These are phyloP conservation scores for Skeletonema costatum DNA, from an alignment of 108 stramenopile species.

Conservation along the genomic window DNA sequence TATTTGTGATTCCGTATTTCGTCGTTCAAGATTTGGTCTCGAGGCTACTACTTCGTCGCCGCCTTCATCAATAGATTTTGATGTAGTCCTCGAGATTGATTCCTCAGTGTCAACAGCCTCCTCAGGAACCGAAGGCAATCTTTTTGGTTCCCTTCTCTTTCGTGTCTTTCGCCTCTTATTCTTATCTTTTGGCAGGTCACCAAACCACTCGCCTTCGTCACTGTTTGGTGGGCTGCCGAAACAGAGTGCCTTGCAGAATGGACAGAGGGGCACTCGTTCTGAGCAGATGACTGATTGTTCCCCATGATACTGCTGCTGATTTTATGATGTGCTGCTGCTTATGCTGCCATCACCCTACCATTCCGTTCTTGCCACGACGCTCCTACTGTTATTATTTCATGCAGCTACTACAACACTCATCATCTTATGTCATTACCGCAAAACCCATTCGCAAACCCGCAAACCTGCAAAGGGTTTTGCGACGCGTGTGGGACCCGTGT, in stretches of 20 bases:
- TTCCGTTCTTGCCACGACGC: too few species aligned
- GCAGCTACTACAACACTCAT: too few species aligned
- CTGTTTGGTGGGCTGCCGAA: background rate
- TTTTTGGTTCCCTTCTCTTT: background rate
- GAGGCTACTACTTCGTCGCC: background rate
- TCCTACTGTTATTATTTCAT: too few species aligned
- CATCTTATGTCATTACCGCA: too few species aligned
- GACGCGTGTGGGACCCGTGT: too few species aligned
- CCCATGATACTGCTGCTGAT: background rate
- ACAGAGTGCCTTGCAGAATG: background rate
- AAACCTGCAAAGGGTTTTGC: too few species aligned
- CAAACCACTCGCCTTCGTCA: conserved; percentile 43
- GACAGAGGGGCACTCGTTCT: background rate
- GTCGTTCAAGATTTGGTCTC: background rate
- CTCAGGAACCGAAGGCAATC: conserved; percentile 32
- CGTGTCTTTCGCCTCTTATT: conserved; percentile 7
- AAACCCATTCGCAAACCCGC: too few species aligned
- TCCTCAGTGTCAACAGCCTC: conserved; percentile 1
- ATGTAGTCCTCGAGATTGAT: background rate
- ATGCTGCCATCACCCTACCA: too few species aligned
- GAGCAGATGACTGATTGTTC: background rate
- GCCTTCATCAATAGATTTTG: background rate
- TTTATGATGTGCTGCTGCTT: background rate
- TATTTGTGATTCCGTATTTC: background rate
- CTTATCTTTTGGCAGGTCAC: conserved; percentile 16